phyloP scores from a whole-genome alignment of 1,284 basidiomycete species.

The Boletus smithii region DNA sequence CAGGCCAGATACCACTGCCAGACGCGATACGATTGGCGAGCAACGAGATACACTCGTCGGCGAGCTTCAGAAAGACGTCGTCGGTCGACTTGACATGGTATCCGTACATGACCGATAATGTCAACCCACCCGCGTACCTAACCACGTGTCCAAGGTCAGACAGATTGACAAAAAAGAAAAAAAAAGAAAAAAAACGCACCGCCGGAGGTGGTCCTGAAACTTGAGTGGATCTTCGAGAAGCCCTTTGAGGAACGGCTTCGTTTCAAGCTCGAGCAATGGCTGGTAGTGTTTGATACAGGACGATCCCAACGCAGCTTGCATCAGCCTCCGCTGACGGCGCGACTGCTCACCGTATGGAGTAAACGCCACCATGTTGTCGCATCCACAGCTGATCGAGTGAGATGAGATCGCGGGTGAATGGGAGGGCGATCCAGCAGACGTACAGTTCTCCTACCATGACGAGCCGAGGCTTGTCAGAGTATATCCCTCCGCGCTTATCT shows the following conservation, averaged over 20 bases:
- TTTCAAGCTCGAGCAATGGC: slow-evolving; percentile 55
- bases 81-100: slow-evolving; percentile 51
- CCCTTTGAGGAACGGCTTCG: slow-evolving; percentile 45
- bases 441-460: slow-evolving; percentile 64
- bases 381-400: slow-evolving; percentile 48
- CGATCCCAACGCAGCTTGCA: slow-evolving; percentile 58
- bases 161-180: not conserved
- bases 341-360: slow-evolving; percentile 60
- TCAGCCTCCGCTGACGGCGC: slow-evolving; percentile 61
- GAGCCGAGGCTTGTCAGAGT: slow-evolving; percentile 66
- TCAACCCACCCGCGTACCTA: slow-evolving; percentile 59
- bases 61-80: slow-evolving; percentile 56
- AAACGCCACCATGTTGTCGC: slow-evolving; percentile 72
- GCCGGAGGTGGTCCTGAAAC: slow-evolving; percentile 43
- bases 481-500: slow-evolving; percentile 64
- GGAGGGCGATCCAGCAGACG: slow-evolving; percentile 16
- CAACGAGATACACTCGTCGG: slow-evolving; percentile 57
- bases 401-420: not conserved
- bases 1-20: slow-evolving; percentile 65
- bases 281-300: slow-evolving; percentile 53
- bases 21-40: slow-evolving; percentile 60
- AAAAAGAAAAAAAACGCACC: slow-evolving; percentile 18
- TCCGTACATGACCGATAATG: slow-evolving; percentile 62
- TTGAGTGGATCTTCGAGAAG: slow-evolving; percentile 43
- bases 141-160: slow-evolving; percentile 9